phyloP scores from a whole-genome alignment of 2,329 filamentous ascomycete genomes.

The Cytospora schulzeri region DNA sequence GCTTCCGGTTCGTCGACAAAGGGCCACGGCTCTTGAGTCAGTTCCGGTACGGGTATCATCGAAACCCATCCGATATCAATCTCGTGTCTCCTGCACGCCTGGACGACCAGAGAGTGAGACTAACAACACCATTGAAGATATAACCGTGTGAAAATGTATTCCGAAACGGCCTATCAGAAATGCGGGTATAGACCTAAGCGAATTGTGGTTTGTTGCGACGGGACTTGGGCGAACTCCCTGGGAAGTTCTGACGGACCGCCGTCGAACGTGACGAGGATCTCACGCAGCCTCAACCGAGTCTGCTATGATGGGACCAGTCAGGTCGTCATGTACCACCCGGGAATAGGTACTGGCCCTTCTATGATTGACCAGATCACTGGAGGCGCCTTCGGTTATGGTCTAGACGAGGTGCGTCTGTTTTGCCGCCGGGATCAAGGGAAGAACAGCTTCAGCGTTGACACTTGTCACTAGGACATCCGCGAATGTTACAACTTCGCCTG shows the following conservation, averaged over 20 bases:
- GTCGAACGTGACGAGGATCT: slow-evolving; percentile 37
- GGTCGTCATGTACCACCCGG: slow-evolving; percentile 38
- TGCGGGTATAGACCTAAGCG: slow-evolving; percentile 30
- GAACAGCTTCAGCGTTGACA: slow-evolving; percentile 2
- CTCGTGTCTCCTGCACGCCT: background rate
- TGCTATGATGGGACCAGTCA: slow-evolving; percentile 35
- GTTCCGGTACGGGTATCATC: background rate
- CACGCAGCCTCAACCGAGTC: slow-evolving; percentile 33
- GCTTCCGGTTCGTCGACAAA: background rate
- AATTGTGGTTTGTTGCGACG: slow-evolving; percentile 38
- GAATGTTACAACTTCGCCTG: slow-evolving; percentile 44
- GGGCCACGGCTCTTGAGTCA: background rate
- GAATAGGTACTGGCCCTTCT: slow-evolving; percentile 37
- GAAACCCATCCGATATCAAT: background rate
- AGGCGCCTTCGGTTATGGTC: slow-evolving; percentile 38
- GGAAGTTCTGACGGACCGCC: slow-evolving; percentile 31
- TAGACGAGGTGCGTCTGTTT: slow-evolving; percentile 31
- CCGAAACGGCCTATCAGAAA: background rate
- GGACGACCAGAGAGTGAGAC: background rate
- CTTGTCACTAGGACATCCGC: slow-evolving; percentile 34
- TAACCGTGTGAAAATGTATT: slow-evolving; percentile 7
- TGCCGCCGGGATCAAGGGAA: background rate
- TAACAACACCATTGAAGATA: background rate
- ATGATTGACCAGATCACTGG: slow-evolving; percentile 36
- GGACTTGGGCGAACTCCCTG: slow-evolving; percentile 40